Evolutionary conservation across 2,329 filamentous ascomycete species (phyloP).

Genomic region (Emmonsia crescens): DNA sequence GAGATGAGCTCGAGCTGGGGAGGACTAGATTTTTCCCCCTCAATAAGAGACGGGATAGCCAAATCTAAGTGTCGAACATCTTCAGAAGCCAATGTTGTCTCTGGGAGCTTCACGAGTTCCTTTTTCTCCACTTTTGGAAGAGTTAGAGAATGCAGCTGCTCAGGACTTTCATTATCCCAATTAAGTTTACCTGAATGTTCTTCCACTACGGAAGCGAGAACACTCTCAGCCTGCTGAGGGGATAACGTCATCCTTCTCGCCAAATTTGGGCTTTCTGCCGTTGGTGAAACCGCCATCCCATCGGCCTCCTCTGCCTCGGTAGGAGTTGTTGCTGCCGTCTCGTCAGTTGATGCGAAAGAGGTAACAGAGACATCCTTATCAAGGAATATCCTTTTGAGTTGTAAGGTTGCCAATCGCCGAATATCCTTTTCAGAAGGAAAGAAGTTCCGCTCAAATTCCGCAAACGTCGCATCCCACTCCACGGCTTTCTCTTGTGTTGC

Average conservation of each 20-base stretch:
- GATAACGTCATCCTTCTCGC: slow-evolving; percentile 39
- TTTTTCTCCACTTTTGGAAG: slow-evolving; percentile 12
- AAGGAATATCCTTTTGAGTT: slow-evolving; percentile 88
- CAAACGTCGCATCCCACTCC: slow-evolving; percentile 85
- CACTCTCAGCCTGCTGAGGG: slow-evolving; percentile 52
- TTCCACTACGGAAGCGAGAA: slow-evolving; percentile 54
- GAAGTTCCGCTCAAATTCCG: slow-evolving; percentile 84
- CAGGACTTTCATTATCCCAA: slow-evolving; percentile 12
- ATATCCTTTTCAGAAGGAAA: slow-evolving; percentile 95
- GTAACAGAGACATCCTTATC: slow-evolving; percentile 69
- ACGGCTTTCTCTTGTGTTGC: slow-evolving; percentile 87
- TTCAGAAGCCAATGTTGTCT: slow-evolving; percentile 28
- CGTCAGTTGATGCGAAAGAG: slow-evolving; percentile 59
- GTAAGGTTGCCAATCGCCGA: slow-evolving; percentile 76
- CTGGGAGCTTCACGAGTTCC: slow-evolving; percentile 13
- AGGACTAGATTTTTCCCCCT: slow-evolving; percentile 11
- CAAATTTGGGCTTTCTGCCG: slow-evolving; percentile 20
- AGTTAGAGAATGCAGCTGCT: not conserved
- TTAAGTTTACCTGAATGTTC: slow-evolving; percentile 42
- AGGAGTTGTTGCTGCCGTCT: slow-evolving; percentile 45
- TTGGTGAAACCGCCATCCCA: slow-evolving; percentile 20
- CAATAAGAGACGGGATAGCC: slow-evolving; percentile 32
- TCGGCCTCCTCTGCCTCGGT: slow-evolving; percentile 25
- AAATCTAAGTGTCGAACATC: slow-evolving; percentile 53
- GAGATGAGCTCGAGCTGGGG: not conserved